A percentile compares a stretch with the other conserved stretches of the same genome.
Evolutionary conservation across 2,329 filamentous ascomycete genomes (phyloP).

Genomic region (Sordariomycetes sp.): DNA sequence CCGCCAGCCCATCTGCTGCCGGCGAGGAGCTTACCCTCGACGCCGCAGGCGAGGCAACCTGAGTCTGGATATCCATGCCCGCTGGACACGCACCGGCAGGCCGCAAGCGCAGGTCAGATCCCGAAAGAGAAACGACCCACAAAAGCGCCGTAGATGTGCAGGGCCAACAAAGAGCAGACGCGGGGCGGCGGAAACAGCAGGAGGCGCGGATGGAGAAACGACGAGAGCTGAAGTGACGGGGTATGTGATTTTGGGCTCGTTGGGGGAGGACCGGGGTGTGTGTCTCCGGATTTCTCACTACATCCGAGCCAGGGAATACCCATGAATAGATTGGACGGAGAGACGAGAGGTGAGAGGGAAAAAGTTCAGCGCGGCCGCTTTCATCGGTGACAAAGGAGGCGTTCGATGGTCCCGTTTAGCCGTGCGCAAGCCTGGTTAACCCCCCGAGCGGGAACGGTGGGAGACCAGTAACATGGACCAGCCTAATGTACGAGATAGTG

Average conservation of each 20-base stretch:
- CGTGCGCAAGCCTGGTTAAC: not conserved
- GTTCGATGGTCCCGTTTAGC: not conserved
- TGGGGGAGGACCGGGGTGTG: not conserved
- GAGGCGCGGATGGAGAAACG: not conserved
- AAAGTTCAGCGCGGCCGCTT: not conserved
- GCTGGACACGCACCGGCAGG: not conserved
- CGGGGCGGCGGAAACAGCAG: not conserved
- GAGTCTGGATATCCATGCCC: slow-evolving; percentile 3
- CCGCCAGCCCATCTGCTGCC: slow-evolving; percentile 1
- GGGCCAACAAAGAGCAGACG: not conserved
- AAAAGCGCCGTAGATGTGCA: not conserved
- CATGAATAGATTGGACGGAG: not conserved
- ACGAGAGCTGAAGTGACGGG: not conserved
- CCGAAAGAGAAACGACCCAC: not conserved
- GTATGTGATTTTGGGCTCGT: not conserved
- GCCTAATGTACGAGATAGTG: not conserved
- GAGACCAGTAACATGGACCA: not conserved
- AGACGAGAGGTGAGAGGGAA: not conserved
- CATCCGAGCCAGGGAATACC: not conserved
- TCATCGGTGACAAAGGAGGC: not conserved
- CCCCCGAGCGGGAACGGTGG: not conserved
- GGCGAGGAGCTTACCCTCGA: not conserved
- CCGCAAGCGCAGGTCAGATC: not conserved
- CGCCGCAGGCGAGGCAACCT: not conserved
- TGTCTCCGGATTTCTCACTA: not conserved